These are phyloP conservation scores for Coemansia sp. DNA, from an alignment of 192 early-diverging fungal genomes.

Conservation along the genomic window DNA sequence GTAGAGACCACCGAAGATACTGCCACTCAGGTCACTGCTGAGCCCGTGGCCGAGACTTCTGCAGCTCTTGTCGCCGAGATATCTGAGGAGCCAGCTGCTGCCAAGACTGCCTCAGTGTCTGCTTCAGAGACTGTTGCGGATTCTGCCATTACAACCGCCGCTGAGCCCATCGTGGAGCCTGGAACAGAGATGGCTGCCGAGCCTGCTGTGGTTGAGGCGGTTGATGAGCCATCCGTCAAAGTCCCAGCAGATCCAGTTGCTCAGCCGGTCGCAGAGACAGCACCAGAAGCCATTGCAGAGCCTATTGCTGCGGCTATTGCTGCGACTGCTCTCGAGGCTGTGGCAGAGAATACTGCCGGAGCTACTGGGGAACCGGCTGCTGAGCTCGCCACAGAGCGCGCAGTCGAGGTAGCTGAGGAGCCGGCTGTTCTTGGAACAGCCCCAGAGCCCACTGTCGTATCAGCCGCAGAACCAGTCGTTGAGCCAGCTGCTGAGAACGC, in stretches of 20 bases:
- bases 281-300: neutral
- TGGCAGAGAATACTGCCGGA: constrained; percentile 2
- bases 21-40: neutral
- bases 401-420: neutral
- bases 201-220: neutral
- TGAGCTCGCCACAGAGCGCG: neutral
- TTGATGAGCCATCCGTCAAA: neutral
- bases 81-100: neutral
- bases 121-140: constrained; percentile 2
- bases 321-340: neutral
- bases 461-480: too few relatives aligned
- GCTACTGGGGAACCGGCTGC: neutral
- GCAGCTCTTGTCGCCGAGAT: neutral
- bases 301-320: too few relatives aligned
- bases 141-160: neutral
- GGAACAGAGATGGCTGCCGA: neutral
- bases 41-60: neutral
- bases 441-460: neutral
- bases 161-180: neutral
- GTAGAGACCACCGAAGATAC: neutral
- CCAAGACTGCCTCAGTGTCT: neutral
- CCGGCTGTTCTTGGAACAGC: neutral
- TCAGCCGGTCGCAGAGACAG: neutral
- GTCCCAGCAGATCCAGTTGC: neutral
- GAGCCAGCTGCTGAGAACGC: neutral